phyloP scores from a whole-genome alignment of 345 rosid genomes.

The Arabis hirsuta region DNA sequence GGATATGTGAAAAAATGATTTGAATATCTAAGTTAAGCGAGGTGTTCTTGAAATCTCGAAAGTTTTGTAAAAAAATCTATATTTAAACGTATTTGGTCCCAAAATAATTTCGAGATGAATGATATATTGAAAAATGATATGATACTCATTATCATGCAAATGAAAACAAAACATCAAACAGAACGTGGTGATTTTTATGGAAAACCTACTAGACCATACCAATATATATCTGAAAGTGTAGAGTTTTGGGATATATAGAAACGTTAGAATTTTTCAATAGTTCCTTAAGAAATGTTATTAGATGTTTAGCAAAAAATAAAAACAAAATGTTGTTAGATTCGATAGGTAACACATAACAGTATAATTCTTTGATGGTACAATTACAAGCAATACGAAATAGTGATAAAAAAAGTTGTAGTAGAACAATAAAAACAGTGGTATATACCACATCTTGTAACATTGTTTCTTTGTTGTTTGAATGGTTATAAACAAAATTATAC shows the following conservation, averaged over 20 bases:
- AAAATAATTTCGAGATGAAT: background rate
- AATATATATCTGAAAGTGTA: background rate
- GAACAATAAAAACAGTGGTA: too few species aligned
- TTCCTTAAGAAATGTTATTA: background rate
- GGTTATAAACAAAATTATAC: too few species aligned
- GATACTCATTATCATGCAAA: background rate
- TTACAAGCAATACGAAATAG: too few species aligned
- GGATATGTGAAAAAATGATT: background rate
- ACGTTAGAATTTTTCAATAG: background rate
- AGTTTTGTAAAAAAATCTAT: background rate
- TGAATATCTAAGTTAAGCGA: background rate
- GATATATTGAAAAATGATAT: background rate
- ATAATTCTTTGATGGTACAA: too few species aligned
- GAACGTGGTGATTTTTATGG: background rate
- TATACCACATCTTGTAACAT: too few species aligned
- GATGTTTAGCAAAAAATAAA: too few species aligned
- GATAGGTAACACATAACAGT: too few species aligned
- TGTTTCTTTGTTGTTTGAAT: too few species aligned
- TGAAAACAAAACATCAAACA: background rate
- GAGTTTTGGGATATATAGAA: background rate
- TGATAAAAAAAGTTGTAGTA: too few species aligned
- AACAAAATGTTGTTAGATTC: too few species aligned
- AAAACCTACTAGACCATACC: background rate
- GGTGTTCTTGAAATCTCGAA: background rate
- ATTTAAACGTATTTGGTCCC: background rate